Conservation (phyloP, 371 early-diverging fungal genomes). For the Mucor racemosus region DNA sequence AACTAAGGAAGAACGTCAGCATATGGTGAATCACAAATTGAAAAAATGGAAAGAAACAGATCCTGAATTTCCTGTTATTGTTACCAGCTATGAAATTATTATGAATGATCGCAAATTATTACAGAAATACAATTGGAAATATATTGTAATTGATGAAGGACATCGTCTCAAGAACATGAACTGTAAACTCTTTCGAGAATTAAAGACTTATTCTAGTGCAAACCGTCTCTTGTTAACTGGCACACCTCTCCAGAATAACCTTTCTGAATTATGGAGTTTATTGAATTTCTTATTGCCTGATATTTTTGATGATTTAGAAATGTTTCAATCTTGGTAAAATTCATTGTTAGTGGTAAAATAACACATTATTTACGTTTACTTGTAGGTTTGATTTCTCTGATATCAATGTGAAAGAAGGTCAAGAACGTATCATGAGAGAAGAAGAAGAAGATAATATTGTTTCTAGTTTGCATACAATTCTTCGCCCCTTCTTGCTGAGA, state of each 20-base stretch:
- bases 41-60: constrained; percentile 54
- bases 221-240: constrained; percentile 91
- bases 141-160: constrained; percentile 95
- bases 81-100: constrained; percentile 93
- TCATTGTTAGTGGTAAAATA: not conserved
- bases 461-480: constrained; percentile 83
- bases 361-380: not conserved
- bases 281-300: constrained; percentile 93
- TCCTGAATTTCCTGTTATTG: constrained; percentile 73
- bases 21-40: constrained; percentile 75
- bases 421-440: constrained; percentile 73
- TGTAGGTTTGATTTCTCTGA: constrained; percentile 80
- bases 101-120: constrained; percentile 82
- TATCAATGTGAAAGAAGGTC: constrained; percentile 68
- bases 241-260: constrained; percentile 95
- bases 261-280: constrained; percentile 92
- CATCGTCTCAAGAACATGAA: constrained; percentile 95
- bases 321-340: constrained; percentile 77
- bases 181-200: constrained; percentile 85
- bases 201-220: constrained; percentile 82
- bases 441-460: constrained; percentile 77
- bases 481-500: constrained; percentile 94
- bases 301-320: constrained; percentile 86
- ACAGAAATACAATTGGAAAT: constrained; percentile 81
- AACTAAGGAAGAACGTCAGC: constrained; percentile 74